Conservation (phyloP, 805 yeast genomes). For the Millerozyma acaciae region DNA sequence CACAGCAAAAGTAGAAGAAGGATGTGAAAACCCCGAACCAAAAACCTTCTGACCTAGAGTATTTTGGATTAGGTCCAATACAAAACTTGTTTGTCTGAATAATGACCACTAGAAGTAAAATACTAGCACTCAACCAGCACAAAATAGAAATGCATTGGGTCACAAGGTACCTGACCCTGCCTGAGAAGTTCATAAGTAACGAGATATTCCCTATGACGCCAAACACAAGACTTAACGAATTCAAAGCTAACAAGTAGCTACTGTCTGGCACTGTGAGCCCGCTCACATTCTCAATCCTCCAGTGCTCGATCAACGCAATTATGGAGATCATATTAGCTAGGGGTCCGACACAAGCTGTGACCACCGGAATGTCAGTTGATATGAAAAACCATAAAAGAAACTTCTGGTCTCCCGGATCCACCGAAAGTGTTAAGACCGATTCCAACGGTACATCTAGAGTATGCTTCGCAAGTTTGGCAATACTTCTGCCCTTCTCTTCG, state of each 20-base stretch:
- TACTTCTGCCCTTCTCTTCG: no score
- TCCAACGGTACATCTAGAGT: constrained; percentile 30
- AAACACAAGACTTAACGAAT: constrained; percentile 56
- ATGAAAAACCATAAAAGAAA: constrained; percentile 58
- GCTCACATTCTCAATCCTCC: constrained; percentile 44
- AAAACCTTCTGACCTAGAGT: constrained; percentile 54
- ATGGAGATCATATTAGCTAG: constrained; percentile 70
- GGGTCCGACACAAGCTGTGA: constrained; percentile 66
- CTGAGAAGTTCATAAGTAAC: constrained; percentile 66
- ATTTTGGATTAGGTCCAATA: constrained; percentile 11
- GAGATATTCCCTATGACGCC: constrained; percentile 69
- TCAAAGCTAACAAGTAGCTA: constrained; percentile 48
- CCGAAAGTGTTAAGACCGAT: constrained; percentile 24
- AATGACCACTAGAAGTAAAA: constrained; percentile 49
- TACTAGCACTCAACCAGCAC: constrained; percentile 62
- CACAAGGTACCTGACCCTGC: constrained; percentile 50
- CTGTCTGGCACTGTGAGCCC: constrained; percentile 30
- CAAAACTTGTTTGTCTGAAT: constrained; percentile 29
- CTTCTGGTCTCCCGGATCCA: constrained; percentile 34
- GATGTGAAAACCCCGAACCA: constrained; percentile 75
- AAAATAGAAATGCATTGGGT: constrained; percentile 60
- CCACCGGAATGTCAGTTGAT: constrained; percentile 66
- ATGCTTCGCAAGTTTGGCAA: no score
- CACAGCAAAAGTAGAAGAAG: constrained; percentile 56
- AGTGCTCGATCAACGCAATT: constrained; percentile 64